Evolutionary conservation across 1,284 basidiomycete genomes (phyloP), one percentile per base, ranked within the genome.

Genomic region (Takashimella tepidaria): DNA sequence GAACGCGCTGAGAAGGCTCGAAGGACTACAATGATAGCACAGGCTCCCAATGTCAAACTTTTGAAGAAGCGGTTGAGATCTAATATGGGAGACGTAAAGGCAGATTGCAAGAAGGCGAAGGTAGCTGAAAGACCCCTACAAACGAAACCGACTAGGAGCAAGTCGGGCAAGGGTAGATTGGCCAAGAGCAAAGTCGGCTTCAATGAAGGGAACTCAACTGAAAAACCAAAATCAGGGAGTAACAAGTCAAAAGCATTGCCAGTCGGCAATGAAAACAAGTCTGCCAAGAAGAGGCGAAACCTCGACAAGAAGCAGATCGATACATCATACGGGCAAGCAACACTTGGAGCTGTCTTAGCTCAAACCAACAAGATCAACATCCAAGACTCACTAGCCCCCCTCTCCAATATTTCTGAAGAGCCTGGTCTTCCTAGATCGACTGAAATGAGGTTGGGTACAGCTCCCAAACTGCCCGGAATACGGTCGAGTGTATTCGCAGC

Each of bases 401-500:
- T 37, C 10, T 16, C 31, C 16, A 16, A 37, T 8, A 37, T 37
- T 8, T 8, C 8, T 16, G 31, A 8, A 16, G 31, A 37, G 10
- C 31, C 8, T 8, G 16, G 10, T 8, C 8, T 37, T 37, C 16
- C 8, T 16, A 37, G 16, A 37, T 16, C 31, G 16, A 37, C 10
- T 37, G 31, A 16, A 37, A 8, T 16, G 16, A 37, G 31, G 31
- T n/a, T n/a, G n/a, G n/a, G n/a, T n/a, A n/a, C n/a, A n/a, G n/a
- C n/a, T n/a, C n/a, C n/a, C n/a, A n/a, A n/a, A n/a, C n/a, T n/a
- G n/a, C n/a, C n/a, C 41, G 58, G 59, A 3, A 60, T 66, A 21
- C 27, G 10, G 2, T 62, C 67, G 1, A 59, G 56, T 52, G 61
- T 45, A 3, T 67, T 69, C 42, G 48, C 59, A 23, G 40, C 47